Percentiles rank a stretch among this genome's conserved stretches.
Conservation (phyloP, 257 asterid species). For the Nicotiana benthamiana region DNA sequence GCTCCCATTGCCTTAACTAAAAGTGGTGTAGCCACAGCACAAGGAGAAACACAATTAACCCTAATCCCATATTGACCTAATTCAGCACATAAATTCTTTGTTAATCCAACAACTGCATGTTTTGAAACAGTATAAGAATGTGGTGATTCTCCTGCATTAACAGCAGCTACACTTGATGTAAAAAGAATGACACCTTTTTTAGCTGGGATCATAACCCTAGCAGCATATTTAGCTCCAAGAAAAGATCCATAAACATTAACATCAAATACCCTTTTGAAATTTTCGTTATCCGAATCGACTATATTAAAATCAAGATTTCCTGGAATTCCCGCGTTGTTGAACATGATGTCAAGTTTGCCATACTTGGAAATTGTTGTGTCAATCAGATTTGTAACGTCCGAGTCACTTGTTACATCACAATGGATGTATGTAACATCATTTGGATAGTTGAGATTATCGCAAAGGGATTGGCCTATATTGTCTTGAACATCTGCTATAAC, state of each 20-base stretch:
- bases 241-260: constrained; percentile 65
- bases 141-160: constrained; percentile 48
- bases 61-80: constrained; percentile 62
- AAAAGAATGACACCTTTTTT: constrained; percentile 44
- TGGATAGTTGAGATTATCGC: constrained; percentile 24
- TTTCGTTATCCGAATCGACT: constrained; percentile 34
- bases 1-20: constrained; percentile 36
- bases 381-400: constrained; percentile 31
- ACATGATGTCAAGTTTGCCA: constrained; percentile 68
- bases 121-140: constrained; percentile 57
- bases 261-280: constrained; percentile 55
- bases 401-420: constrained; percentile 54
- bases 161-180: constrained; percentile 54
- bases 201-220: constrained; percentile 71
- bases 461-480: constrained; percentile 32
- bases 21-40: constrained; percentile 69
- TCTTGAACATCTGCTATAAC: constrained; percentile 76
- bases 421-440: constrained; percentile 42
- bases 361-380: constrained; percentile 32
- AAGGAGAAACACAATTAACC: constrained; percentile 65
- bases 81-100: constrained; percentile 58
- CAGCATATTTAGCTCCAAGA: constrained; percentile 67
- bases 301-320: constrained; percentile 47
- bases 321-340: constrained; percentile 71
- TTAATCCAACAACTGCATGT: constrained; percentile 69